Percentiles rank a stretch among this genome's conserved stretches.
Evolutionary conservation across 2,329 filamentous ascomycete species (phyloP).

Genomic region (Domatiomyces catenatus): DNA sequence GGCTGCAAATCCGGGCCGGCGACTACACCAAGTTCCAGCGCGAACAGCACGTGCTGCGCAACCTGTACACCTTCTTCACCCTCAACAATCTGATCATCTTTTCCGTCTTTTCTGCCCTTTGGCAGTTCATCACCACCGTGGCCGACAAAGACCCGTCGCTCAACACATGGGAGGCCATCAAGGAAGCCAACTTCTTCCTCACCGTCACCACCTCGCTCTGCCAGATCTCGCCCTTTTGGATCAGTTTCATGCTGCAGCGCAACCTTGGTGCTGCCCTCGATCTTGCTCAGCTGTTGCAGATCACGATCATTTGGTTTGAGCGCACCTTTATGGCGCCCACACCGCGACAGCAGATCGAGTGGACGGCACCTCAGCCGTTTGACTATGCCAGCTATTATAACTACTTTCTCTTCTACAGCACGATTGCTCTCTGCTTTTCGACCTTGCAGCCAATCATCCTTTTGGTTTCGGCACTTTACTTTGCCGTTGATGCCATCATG

Average conservation of each 20-base stretch:
- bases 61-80: constrained; percentile 89
- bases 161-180: constrained; percentile 54
- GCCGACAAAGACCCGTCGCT: constrained; percentile 42
- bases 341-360: constrained; percentile 76
- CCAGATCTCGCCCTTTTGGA: constrained; percentile 77
- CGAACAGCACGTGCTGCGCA: constrained; percentile 77
- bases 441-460: constrained; percentile 77
- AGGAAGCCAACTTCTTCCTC: constrained; percentile 45
- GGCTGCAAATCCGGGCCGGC: constrained; percentile 65
- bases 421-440: constrained; percentile 71
- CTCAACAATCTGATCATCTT: constrained; percentile 96
- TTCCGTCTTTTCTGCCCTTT: constrained; percentile 74
- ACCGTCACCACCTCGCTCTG: constrained; percentile 62
- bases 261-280: constrained; percentile 90
- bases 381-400: constrained; percentile 97
- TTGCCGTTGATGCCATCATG: constrained; percentile 67
- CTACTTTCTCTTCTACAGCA: constrained; percentile 89
- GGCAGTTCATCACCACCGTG: constrained; percentile 54
- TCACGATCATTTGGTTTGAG: constrained; percentile 71
- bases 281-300: constrained; percentile 70
- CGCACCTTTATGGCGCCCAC: constrained; percentile 77
- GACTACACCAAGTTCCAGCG: constrained; percentile 85
- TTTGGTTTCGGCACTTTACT: constrained; percentile 77
- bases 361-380: constrained; percentile 81
- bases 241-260: constrained; percentile 81